phyloP scores from a whole-genome alignment of 768 basidiomycete genomes.

The Russula lepida region DNA sequence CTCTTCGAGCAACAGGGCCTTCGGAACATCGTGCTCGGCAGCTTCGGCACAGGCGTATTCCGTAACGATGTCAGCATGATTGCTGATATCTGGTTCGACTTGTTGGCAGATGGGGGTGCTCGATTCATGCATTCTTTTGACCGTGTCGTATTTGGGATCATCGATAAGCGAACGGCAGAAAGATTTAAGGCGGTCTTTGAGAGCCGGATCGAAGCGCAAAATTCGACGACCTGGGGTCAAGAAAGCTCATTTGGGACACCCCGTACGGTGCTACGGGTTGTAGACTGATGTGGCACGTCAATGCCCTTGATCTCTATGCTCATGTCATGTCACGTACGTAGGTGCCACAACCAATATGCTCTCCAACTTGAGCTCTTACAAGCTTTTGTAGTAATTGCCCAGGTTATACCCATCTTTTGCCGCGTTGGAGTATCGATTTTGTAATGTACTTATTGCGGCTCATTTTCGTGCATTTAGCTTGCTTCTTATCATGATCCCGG shows the following conservation, averaged over 20 bases:
- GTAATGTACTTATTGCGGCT: background rate
- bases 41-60: slow-evolving; percentile 76
- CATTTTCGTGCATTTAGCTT: background rate
- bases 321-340: background rate
- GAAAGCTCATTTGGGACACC: background rate
- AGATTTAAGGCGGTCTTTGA: slow-evolving; percentile 34
- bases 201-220: slow-evolving; percentile 11
- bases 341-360: background rate
- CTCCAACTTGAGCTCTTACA: no score
- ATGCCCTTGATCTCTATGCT: slow-evolving; percentile 32
- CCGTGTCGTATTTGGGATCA: slow-evolving; percentile 57
- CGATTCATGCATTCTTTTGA: slow-evolving; percentile 54
- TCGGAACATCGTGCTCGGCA: slow-evolving; percentile 56
- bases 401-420: background rate
- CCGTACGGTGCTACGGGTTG: slow-evolving; percentile 5
- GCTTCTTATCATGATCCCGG: background rate
- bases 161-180: slow-evolving; percentile 42
- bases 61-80: slow-evolving; percentile 51
- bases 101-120: slow-evolving; percentile 41
- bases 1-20: slow-evolving; percentile 57
- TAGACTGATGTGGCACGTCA: slow-evolving; percentile 43
- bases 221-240: background rate
- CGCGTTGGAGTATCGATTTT: background rate
- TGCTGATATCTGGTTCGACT: slow-evolving; percentile 56
- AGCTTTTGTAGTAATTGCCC: background rate